A percentile compares a stretch with the other conserved stretches of the same genome.
phyloP scores from a whole-genome alignment of 2,329 filamentous ascomycete genomes.

The Hypomyces rosellus region DNA sequence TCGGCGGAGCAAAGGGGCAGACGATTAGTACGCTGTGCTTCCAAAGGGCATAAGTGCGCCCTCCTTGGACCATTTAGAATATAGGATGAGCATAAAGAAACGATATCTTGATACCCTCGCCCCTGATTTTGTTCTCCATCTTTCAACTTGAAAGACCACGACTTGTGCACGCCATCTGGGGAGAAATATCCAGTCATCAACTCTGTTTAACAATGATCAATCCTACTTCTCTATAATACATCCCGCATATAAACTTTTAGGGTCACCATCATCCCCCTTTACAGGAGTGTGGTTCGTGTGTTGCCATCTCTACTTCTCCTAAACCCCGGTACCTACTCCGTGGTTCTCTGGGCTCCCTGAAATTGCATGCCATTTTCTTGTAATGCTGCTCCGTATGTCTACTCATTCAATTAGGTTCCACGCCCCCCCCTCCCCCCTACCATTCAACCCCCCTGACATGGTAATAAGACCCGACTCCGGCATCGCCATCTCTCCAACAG shows the following conservation, averaged over 20 bases:
- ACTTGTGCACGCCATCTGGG: neutral
- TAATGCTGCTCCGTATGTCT: neutral
- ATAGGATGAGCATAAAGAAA: neutral
- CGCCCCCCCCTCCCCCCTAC: too few species aligned
- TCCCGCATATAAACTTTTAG: neutral
- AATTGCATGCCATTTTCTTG: too few species aligned
- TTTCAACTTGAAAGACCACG: too few species aligned
- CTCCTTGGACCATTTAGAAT: neutral
- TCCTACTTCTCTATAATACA: neutral
- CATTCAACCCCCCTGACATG: neutral
- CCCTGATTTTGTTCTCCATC: too few species aligned
- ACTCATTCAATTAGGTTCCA: neutral
- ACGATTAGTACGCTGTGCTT: conserved; percentile 87
- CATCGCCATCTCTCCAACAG: too few species aligned
- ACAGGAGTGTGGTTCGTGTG: neutral
- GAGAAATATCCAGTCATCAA: neutral
- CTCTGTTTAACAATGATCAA: too few species aligned
- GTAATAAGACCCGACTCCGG: too few species aligned
- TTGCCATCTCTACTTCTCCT: neutral
- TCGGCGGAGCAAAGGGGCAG: conserved; percentile 82
- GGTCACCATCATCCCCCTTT: neutral
- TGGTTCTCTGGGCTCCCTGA: neutral
- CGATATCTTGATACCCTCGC: neutral
- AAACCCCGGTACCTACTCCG: neutral
- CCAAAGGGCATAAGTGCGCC: conserved; percentile 6